phyloP scores from a whole-genome alignment of 1,139 yeast species.

The Hyphopichia buzzinii region DNA sequence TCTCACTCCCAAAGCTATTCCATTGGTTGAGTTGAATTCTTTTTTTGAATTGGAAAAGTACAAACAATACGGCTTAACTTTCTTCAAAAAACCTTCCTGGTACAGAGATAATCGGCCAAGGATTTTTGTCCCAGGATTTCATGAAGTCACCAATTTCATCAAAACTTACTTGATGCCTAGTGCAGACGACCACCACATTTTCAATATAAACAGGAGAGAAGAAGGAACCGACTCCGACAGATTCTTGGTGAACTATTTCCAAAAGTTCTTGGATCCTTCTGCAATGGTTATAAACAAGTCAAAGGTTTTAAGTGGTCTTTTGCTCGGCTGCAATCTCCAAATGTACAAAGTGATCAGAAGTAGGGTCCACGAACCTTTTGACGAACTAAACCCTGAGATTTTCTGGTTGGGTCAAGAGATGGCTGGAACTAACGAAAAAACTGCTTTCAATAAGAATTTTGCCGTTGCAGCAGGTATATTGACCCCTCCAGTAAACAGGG shows the following conservation, averaged over 20 bases:
- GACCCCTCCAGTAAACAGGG: slow-evolving; percentile 27
- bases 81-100: slow-evolving; percentile 28
- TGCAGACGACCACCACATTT: slow-evolving; percentile 17
- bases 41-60: slow-evolving; percentile 20
- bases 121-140: slow-evolving; percentile 27
- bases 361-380: slow-evolving; percentile 17
- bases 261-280: slow-evolving; percentile 26
- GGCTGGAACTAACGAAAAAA: slow-evolving; percentile 20
- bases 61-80: slow-evolving; percentile 21
- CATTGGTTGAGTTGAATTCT: slow-evolving; percentile 17
- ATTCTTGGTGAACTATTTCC: slow-evolving; percentile 23
- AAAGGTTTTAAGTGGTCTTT: slow-evolving; percentile 25
- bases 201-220: slow-evolving; percentile 14
- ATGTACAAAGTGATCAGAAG: slow-evolving; percentile 21
- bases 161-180: slow-evolving; percentile 22
- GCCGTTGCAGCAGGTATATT: slow-evolving; percentile 33
- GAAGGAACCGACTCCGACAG: slow-evolving; percentile 11
- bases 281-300: slow-evolving; percentile 30
- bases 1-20: slow-evolving; percentile 25
- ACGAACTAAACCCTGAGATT: slow-evolving; percentile 21
- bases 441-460: slow-evolving; percentile 24
- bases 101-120: slow-evolving; percentile 14
- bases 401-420: slow-evolving; percentile 38
- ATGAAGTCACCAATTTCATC: slow-evolving; percentile 28
- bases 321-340: slow-evolving; percentile 27